phyloP scores from a whole-genome alignment of 2,329 filamentous ascomycete genomes.

The Hypoxylon rubiginosum region DNA sequence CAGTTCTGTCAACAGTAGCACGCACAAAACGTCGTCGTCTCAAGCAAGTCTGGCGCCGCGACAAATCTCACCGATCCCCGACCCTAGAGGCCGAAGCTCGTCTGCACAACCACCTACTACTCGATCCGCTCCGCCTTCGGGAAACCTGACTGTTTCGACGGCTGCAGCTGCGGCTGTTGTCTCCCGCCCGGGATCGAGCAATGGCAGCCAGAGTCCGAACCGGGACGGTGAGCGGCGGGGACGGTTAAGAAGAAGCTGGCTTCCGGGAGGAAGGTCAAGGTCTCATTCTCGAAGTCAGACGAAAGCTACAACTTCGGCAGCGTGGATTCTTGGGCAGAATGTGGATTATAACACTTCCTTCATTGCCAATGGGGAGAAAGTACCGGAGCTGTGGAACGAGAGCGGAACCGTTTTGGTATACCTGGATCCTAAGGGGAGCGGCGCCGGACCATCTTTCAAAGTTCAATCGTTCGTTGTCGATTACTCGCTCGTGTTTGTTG shows the following conservation, averaged over 20 bases:
- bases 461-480: slow-evolving; percentile 67
- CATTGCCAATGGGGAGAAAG: slow-evolving; percentile 68
- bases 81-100: slow-evolving; percentile 60
- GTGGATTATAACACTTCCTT: slow-evolving; percentile 69
- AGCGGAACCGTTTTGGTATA: slow-evolving; percentile 69
- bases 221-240: slow-evolving; percentile 54
- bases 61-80: slow-evolving; percentile 50
- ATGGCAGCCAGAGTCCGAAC: slow-evolving; percentile 60
- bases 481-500: slow-evolving; percentile 67
- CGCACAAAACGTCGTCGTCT: slow-evolving; percentile 32
- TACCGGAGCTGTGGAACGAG: slow-evolving; percentile 76
- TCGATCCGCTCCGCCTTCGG: slow-evolving; percentile 45
- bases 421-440: slow-evolving; percentile 65
- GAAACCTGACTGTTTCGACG: slow-evolving; percentile 52
- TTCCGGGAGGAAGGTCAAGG: slow-evolving; percentile 65
- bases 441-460: slow-evolving; percentile 71
- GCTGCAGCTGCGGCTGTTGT: slow-evolving; percentile 38
- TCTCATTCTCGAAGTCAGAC: slow-evolving; percentile 61
- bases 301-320: slow-evolving; percentile 50
- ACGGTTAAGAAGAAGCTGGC: slow-evolving; percentile 67
- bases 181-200: slow-evolving; percentile 54
- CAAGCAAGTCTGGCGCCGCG: slow-evolving; percentile 40
- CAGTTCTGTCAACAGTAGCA: slow-evolving; percentile 45
- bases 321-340: slow-evolving; percentile 70
- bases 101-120: slow-evolving; percentile 61